Evolutionary conservation across 495 filamentous ascomycete genomes (phyloP), one percentile per base, ranked within the genome.

Genomic region (Bathelium albidoporum): DNA sequence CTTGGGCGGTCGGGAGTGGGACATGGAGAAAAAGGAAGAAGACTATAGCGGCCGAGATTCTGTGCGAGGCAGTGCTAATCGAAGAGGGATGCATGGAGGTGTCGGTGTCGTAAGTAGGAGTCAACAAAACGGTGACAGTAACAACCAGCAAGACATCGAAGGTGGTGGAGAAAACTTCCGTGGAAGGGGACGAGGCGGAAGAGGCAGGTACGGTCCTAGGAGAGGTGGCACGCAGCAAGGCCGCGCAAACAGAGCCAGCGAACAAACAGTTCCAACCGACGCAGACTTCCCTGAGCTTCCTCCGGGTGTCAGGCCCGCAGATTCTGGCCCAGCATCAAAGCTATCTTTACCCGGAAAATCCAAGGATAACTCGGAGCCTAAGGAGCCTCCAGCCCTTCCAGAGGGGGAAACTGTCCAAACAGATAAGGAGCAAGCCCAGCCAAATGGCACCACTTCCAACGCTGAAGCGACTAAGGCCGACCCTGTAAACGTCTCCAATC

Each of bases 1-100:
- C 16, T 72, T 84, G 43, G 78, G 76, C 0, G 87, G 82, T 2
- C 76, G 89, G 45, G 89, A 91, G 72, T 92, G 89, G 89, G 89
- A 92, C 76, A 79, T 80, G 18, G 82, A 85, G 65, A 91, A 92
- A 72, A 80, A 80, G 26, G 87, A 90, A 65, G 82, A 84, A 20
- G 81, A 85, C 70, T 82, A 77, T 62, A 58, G 26, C 0, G 68
- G 65, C 9, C 79, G 75, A 49, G 73, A 74, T 1, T 75, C 74
- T 44, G 75, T 73, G 58, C 68, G 70, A 72, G 79, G 49, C 22
- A 55, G 49, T 39, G 78, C 79, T 1, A 77, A 62, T 62, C 68
- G 81, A 20, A 75, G 85, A 55, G 85, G 85, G 11, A 83, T 82
- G 68, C 79, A 85, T 70, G 85, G 86, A 16, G 85, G 83, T 32